phyloP scores from a whole-genome alignment of 192 early-diverging fungal genomes.

The Coemansia sp. region DNA sequence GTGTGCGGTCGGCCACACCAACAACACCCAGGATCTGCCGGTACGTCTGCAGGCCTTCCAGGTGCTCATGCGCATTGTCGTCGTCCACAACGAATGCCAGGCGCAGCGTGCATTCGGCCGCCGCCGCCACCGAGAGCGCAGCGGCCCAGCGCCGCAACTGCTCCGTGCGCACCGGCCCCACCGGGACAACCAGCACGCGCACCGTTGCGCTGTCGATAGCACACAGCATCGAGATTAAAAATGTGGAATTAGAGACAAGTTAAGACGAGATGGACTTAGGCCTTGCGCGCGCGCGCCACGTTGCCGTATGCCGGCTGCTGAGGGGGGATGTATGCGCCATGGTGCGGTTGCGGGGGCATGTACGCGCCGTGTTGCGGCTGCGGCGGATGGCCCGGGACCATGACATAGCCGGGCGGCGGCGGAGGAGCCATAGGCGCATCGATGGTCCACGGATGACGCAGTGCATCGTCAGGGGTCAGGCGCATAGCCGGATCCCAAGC shows the following conservation, averaged over 20 bases:
- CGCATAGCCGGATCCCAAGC: conserved; percentile 86
- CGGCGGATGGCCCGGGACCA: conserved; percentile 12
- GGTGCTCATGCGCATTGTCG: conserved; percentile 35
- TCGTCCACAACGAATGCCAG: conserved; percentile 13
- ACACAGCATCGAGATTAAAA: conserved; percentile 10
- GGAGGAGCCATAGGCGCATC: conserved; percentile 52
- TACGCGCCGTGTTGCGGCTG: conserved; percentile 5
- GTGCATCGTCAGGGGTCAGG: conserved; percentile 78
- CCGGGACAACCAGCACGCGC: conserved; percentile 40
- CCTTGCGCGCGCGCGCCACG: conserved; percentile 35
- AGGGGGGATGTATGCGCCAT: conserved; percentile 20
- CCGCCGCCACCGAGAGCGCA: conserved; percentile 19
- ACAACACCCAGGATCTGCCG: conserved; percentile 42
- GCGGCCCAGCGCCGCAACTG: conserved; percentile 11
- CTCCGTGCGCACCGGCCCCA: conserved; percentile 30
- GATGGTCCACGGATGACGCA: conserved; percentile 79
- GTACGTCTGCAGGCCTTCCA: conserved; percentile 49
- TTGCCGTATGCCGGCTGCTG: conserved; percentile 16
- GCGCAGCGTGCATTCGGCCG: conserved; percentile 21
- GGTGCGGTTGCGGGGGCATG: conserved; percentile 1
- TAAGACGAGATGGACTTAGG: neutral
- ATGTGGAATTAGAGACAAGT: neutral
- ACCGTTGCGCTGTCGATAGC: conserved; percentile 44
- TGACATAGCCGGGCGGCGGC: conserved; percentile 31
- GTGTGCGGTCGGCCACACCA: conserved; percentile 34